Base-by-base conservation (phyloP, 139 green algal species). In the Yamagishiella unicocca region DNA sequence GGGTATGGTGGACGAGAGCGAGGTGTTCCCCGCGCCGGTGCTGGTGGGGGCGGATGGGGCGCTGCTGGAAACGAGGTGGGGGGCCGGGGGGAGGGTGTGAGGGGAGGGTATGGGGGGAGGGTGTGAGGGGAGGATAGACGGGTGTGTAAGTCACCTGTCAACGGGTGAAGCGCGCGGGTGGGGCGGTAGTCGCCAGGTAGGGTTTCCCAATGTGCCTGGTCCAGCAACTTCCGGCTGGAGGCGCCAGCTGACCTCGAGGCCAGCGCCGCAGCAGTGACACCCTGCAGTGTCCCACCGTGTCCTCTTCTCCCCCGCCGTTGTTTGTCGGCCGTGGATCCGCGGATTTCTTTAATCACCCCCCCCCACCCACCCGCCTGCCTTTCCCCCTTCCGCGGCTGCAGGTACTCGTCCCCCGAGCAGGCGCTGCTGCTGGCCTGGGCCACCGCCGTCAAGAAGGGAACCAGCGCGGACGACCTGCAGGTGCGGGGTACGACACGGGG, bases 361-460 rank as follows among this genome's bases (percentile, higher is more conserved):
- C n/a, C n/a, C n/a, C n/a, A n/a, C n/a, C n/a, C n/a, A n/a, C n/a
- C n/a, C n/a, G n/a, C n/a, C n/a, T n/a, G n/a, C n/a, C n/a, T n/a
- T n/a, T n/a, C n/a, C n/a, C 50, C 50, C 17, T 58, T 12, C 50
- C 12, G 50, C 50, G 17, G 12, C 17, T 29, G 27, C 67, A 79
- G 82, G 9, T 89, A 89, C 83, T 84, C 72, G 24, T 58, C 76
- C 0, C 40, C 93, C 50, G 91, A 97, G 92, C 96, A 98, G 90
- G 93, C 93, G 54, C 84, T 96, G 91, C 90, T 98, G 80, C 91
- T 98, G 78, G 90, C 40, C 21, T 93, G 85, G 87, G 90, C 88
- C 8, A 87, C 81, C 31, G 90, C 94, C 40, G 90, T 97, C 29
- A 91, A 91, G 79, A 94, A 94, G 78, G 93, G 88, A 58, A 94